Evolutionary conservation across 306 rosid genomes (phyloP), one percentile per base, ranked within the genome.

Genomic region (Cucumis cinereus): DNA sequence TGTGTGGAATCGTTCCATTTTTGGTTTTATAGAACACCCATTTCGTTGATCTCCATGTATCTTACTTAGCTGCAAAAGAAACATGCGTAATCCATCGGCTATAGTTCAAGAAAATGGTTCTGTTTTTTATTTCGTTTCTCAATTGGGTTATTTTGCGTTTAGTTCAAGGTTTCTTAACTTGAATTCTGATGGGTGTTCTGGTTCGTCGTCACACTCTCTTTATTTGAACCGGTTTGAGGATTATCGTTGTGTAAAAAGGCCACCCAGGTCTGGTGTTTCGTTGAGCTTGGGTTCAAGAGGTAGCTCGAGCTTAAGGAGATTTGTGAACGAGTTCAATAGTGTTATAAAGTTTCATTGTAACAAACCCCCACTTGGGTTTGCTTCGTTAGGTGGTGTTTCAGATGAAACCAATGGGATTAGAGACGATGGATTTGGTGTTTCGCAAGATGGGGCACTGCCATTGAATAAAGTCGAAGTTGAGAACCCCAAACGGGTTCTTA

Each of bases 321-420:
- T 87, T 75, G 43, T 85, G 7, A 78, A 75, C 14, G 92, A 89
- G 30, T 91, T 93, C 76, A 93, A 89, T 73, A 76, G 90, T 62
- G 89, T 84, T 30, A 79, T 91, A 59, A 70, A 85, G 89, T 77
- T 89, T 52, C 93, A 91, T 23, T 89, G 93, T 60, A 84, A 91
- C 49, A 91, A 36, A 75, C 67, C 88, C 57, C 93, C 97, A 5
- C 84, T 88, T 61, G 96, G 97, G 78, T 93, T 93, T 16, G 98
- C 98, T 38, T 91, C 98, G 28, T 50, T 89, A 45, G 54, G 85
- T 10, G 53, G 85, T 3, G 86, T 81, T 30, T 56, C 79, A 1
- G 87, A 79, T 11, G 86, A 85, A 45, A 50, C 23, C 50, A 81
- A 62, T 69, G 83, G 87, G 8, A 22, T 79, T 49, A 84, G 80